Conservation (phyloP, 345 rosid genomes). For the Bruguiera parviflora region DNA sequence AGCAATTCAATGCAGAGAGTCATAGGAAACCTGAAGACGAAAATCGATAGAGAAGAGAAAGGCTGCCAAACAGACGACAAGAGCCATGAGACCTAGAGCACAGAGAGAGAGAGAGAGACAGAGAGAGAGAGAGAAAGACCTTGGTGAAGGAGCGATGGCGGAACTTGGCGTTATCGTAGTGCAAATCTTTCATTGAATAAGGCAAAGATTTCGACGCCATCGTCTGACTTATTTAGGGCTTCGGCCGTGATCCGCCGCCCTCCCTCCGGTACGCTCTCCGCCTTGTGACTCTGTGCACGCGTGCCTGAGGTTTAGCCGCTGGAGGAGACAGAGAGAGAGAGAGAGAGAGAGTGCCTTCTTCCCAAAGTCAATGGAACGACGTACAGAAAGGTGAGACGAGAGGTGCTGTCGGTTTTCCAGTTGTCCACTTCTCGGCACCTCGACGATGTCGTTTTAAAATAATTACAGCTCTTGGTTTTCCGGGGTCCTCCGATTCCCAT, state of each 20-base stretch:
- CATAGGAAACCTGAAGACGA: not conserved
- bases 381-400: too few species aligned
- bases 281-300: too few species aligned
- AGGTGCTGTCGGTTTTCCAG: too few species aligned
- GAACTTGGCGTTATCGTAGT: conserved; percentile 94
- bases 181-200: conserved; percentile 73
- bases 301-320: not conserved
- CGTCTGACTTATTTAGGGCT: conserved; percentile 16
- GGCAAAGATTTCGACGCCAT: conserved; percentile 71
- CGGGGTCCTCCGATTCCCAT: too few species aligned
- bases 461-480: too few species aligned
- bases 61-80: too few species aligned
- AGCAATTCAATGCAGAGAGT: not conserved
- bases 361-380: too few species aligned
- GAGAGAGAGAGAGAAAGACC: conserved; percentile 33
- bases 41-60: not conserved
- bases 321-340: not conserved
- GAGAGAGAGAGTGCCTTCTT: too few species aligned
- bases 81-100: not conserved
- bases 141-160: conserved; percentile 70
- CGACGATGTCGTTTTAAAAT: too few species aligned
- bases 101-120: too few species aligned
- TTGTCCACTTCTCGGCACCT: too few species aligned
- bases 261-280: not conserved
- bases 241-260: not conserved